Conservation (phyloP, 1,284 basidiomycete species). For the Malassezia psittaci region DNA sequence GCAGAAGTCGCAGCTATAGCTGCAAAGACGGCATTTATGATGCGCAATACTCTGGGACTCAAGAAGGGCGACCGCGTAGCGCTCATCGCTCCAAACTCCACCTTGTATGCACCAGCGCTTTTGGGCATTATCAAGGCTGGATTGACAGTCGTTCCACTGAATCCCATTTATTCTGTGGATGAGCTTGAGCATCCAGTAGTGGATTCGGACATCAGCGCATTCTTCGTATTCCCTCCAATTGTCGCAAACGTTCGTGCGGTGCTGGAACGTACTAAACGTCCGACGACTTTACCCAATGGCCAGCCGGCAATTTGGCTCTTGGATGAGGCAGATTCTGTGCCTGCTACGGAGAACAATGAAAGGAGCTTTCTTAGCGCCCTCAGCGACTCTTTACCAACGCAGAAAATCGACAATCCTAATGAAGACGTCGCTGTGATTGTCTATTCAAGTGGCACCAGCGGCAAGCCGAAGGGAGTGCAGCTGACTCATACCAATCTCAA, state of each 20-base stretch:
- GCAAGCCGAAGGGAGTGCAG: conserved; percentile 44
- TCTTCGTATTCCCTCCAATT: conserved; percentile 30
- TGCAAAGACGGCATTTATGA: conserved; percentile 23
- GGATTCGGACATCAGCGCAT: conserved; percentile 30
- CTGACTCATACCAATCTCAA: conserved; percentile 39
- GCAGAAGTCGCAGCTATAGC: conserved; percentile 25
- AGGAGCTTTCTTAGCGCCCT: conserved; percentile 25
- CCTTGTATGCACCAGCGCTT: conserved; percentile 20
- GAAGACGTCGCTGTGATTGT: conserved; percentile 30
- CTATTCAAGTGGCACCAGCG: conserved; percentile 42
- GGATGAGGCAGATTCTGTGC: conserved; percentile 31
- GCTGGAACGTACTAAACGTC: conserved; percentile 21
- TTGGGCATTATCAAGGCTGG: conserved; percentile 26
- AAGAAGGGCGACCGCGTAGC: conserved; percentile 28
- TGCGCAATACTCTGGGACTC: conserved; percentile 31
- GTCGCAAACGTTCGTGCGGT: conserved; percentile 25
- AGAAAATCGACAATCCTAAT: conserved; percentile 23
- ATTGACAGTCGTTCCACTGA: conserved; percentile 31
- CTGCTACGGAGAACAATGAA: conserved; percentile 23
- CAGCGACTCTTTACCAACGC: conserved; percentile 20
- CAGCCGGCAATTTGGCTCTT: conserved; percentile 35
- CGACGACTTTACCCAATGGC: conserved; percentile 20
- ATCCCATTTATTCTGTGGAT: conserved; percentile 36
- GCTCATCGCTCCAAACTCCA: conserved; percentile 41
- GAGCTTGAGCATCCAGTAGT: conserved; percentile 37